A percentile compares a stretch with the other conserved stretches of the same genome.
phyloP scores from a whole-genome alignment of 805 yeast genomes.

The Wickerhamomyces chaumierensis region DNA sequence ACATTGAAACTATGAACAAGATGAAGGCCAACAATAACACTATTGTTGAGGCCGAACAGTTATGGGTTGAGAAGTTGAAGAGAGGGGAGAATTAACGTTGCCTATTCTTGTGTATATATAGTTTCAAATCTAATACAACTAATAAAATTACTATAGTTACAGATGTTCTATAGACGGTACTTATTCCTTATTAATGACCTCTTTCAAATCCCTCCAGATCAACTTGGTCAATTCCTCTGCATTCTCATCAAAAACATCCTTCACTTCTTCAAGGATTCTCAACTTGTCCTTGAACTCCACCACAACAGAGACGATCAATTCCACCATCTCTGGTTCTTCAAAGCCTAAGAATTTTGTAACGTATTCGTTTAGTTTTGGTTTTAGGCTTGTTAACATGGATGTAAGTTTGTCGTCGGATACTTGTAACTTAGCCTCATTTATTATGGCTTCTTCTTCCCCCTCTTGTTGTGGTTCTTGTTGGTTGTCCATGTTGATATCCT shows the following conservation, averaged over 20 bases:
- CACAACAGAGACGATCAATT: slow-evolving; percentile 30
- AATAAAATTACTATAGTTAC: too few relatives aligned
- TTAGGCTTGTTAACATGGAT: slow-evolving; percentile 16
- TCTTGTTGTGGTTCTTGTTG: slow-evolving; percentile 2
- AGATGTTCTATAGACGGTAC: too few relatives aligned
- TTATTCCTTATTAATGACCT: neutral
- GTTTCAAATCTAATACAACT: too few relatives aligned
- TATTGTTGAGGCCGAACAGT: slow-evolving; percentile 82
- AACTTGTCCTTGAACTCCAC: slow-evolving; percentile 22
- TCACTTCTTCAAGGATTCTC: slow-evolving; percentile 31
- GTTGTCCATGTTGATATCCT: slow-evolving; percentile 7
- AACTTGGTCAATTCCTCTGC: slow-evolving; percentile 29
- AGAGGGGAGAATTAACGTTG: too few relatives aligned
- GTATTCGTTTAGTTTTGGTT: slow-evolving; percentile 27
- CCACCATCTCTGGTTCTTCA: slow-evolving; percentile 37
- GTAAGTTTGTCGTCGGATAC: slow-evolving; percentile 9
- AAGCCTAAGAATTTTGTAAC: slow-evolving; percentile 44
- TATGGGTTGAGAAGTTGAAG: slow-evolving; percentile 44
- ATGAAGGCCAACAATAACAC: slow-evolving; percentile 90
- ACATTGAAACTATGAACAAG: slow-evolving; percentile 92
- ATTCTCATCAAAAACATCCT: slow-evolving; percentile 41
- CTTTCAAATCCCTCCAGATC: slow-evolving; percentile 21
- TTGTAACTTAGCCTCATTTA: slow-evolving; percentile 1
- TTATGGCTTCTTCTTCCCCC: neutral
- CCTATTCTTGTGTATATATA: too few relatives aligned